A percentile compares a stretch with the other conserved stretches of the same genome.
Evolutionary conservation across 78 protist genomes (phyloP).

Genomic region (Isochrysis galbana): DNA sequence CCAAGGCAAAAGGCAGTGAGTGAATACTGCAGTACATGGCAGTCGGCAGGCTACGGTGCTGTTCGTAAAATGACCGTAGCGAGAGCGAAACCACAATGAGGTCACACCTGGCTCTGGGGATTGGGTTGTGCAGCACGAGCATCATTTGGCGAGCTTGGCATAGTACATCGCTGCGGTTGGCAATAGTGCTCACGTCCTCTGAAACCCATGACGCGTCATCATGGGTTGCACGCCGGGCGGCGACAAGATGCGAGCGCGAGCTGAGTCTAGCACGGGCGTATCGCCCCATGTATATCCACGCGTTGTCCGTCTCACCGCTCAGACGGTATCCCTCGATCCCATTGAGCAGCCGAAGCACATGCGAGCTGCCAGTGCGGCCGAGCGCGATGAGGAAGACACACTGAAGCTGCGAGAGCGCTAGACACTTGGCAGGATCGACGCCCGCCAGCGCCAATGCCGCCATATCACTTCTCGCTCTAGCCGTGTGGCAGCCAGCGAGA

Average conservation of each 20-base stretch:
- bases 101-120: background rate
- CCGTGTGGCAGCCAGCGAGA: too few relatives aligned
- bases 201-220: too few relatives aligned
- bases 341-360: background rate
- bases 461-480: too few relatives aligned
- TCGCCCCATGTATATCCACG: background rate
- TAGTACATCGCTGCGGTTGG: background rate
- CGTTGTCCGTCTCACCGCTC: slow-evolving; percentile 21
- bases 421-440: background rate
- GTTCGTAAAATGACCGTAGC: background rate
- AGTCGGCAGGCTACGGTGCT: too few relatives aligned
- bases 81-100: background rate
- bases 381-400: background rate
- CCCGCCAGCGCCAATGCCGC: too few relatives aligned
- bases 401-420: background rate
- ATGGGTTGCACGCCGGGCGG: too few relatives aligned
- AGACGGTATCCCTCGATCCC: background rate
- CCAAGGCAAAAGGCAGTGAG: too few relatives aligned
- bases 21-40: too few relatives aligned
- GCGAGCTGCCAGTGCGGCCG: background rate
- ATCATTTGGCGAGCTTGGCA: background rate
- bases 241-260: background rate
- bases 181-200: background rate
- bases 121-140: background rate
- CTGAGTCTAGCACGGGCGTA: too few relatives aligned